Base-by-base conservation (phyloP, 768 basidiomycete species). In the Mycena haematopus region DNA sequence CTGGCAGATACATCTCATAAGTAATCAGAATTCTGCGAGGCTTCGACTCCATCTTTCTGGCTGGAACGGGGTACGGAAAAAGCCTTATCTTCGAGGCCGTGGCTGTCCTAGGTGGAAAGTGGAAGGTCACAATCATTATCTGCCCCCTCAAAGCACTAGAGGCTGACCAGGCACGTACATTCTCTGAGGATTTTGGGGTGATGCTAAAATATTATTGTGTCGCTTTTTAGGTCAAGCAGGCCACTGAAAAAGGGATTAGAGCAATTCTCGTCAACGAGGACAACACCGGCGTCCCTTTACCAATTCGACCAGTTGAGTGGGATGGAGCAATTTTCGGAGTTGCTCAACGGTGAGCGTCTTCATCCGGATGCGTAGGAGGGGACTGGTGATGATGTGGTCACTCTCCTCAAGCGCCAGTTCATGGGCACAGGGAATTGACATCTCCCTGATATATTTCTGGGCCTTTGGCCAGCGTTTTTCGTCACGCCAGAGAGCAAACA, bases 381-480 rank as follows among this genome's bases (percentile, higher is more conserved):
- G 65, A 19, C 62, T 61, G 19, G 31, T 7, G 6, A 66, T 63
- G 21, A 66, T 1, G 6, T 52, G 47, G 47, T 62, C 44, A 45
- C 60, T 66, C 13, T 66, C 61, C 44, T 58, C 33, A 6, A 62
- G 24, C 10, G 61, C 65, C 0, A 66, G 56, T 56, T 66, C 60
- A 19, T 52, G 45, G 1, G 60, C 65, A 24, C 60, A 66, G 6
- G 40, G 47, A n/a, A 42, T 44, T 6, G 56, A 53, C 38, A 58
- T 52, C 1, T 50, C 27, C 42, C 62, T 49, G 13, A 58, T 29
- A n/a, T 52, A 11, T 19, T 42, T 44, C 53, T 57, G 58, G 19
- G 55, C 50, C 11, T 46, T 35, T 4, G 54, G 49, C 14, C 22
- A 66, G 11, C 56, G 60, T 0, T 17, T 36, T 7, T 11, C 5